Conservation (phyloP, 352 stramenopile genomes). For the Phytophthora tentaculata region DNA sequence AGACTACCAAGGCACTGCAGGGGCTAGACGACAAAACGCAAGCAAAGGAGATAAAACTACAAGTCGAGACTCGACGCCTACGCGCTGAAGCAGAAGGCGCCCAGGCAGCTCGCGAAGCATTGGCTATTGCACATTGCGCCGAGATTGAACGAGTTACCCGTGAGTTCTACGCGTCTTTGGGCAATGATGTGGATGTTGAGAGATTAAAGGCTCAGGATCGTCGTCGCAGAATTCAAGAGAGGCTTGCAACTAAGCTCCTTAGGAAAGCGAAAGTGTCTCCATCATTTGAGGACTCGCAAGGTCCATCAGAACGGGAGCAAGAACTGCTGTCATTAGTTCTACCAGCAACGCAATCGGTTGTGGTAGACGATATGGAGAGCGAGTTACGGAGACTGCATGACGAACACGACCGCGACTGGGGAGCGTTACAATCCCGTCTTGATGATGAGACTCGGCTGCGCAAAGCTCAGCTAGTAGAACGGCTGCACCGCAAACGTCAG, state of each 20-base stretch:
- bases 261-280: slow-evolving; percentile 2
- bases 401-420: slow-evolving; percentile 43
- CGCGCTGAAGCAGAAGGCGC: slow-evolving; percentile 29
- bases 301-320: neutral
- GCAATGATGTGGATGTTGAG: slow-evolving; percentile 23
- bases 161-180: slow-evolving; percentile 33
- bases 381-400: slow-evolving; percentile 42
- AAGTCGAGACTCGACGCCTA: slow-evolving; percentile 21
- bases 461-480: slow-evolving; percentile 41
- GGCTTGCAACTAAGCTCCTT: slow-evolving; percentile 26
- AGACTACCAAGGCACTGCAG: slow-evolving; percentile 27
- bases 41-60: slow-evolving; percentile 15
- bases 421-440: slow-evolving; percentile 31
- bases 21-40: slow-evolving; percentile 31
- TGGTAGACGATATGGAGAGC: slow-evolving; percentile 28
- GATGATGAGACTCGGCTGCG: slow-evolving; percentile 39
- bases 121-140: slow-evolving; percentile 32
- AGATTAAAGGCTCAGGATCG: slow-evolving; percentile 16
- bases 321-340: neutral
- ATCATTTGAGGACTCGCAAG: neutral
- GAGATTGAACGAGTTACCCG: slow-evolving; percentile 36
- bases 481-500: slow-evolving; percentile 43
- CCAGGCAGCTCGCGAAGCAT: slow-evolving; percentile 31
- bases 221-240: slow-evolving; percentile 32
- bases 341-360: neutral